Conservation (phyloP, 192 early-diverging fungal species). For the Coemansia sp. region DNA sequence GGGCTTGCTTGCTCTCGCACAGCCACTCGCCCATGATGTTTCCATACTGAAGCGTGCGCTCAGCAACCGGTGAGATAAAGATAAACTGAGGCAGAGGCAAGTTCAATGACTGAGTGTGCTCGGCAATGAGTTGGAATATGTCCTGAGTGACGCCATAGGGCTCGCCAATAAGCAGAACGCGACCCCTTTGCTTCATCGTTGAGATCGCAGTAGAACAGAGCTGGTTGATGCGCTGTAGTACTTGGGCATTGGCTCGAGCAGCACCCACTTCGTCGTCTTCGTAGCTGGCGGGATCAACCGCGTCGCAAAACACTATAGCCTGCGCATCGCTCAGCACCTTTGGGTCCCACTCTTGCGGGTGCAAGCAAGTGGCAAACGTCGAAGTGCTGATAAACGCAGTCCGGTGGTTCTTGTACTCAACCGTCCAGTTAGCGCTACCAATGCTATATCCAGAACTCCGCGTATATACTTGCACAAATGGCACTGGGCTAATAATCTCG, state of each 20-base stretch:
- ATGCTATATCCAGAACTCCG: slow-evolving; percentile 77
- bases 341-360: slow-evolving; percentile 57
- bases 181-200: slow-evolving; percentile 60
- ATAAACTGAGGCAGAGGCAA: slow-evolving; percentile 67
- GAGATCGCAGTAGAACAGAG: slow-evolving; percentile 50
- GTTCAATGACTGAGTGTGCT: slow-evolving; percentile 61
- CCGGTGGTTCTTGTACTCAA: slow-evolving; percentile 62
- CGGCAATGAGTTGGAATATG: slow-evolving; percentile 64
- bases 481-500: slow-evolving; percentile 53
- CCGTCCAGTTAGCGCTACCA: slow-evolving; percentile 73
- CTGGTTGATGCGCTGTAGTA: slow-evolving; percentile 36
- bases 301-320: slow-evolving; percentile 53
- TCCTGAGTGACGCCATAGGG: slow-evolving; percentile 78
- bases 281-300: slow-evolving; percentile 30
- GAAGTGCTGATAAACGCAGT: slow-evolving; percentile 55
- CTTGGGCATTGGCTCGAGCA: slow-evolving; percentile 15
- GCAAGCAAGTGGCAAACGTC: slow-evolving; percentile 39
- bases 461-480: slow-evolving; percentile 59
- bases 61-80: slow-evolving; percentile 75
- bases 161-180: slow-evolving; percentile 70
- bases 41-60: slow-evolving; percentile 75
- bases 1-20: slow-evolving; percentile 64
- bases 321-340: slow-evolving; percentile 42
- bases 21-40: slow-evolving; percentile 90
- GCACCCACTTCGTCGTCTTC: slow-evolving; percentile 14